Evolutionary conservation across 2,329 filamentous ascomycete species (phyloP).

Genomic region (Endoconidiophora polonica): DNA sequence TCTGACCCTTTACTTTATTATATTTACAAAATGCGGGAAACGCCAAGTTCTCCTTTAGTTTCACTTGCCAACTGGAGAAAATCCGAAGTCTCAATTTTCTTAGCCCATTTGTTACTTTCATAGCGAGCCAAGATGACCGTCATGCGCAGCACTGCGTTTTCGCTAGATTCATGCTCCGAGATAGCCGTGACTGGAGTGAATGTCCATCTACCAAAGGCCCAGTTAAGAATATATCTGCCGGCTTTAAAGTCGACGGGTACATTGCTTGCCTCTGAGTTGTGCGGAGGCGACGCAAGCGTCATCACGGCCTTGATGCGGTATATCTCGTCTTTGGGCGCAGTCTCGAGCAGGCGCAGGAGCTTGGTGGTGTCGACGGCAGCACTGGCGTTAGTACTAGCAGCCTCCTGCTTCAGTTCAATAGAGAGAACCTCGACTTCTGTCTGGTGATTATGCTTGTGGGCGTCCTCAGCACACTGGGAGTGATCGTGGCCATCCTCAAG

Average conservation of each 20-base stretch:
- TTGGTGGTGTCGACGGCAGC: slow-evolving; percentile 38
- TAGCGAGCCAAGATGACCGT: slow-evolving; percentile 59
- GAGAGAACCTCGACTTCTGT: slow-evolving; percentile 87
- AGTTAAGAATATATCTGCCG: slow-evolving; percentile 80
- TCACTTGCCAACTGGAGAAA: slow-evolving; percentile 33
- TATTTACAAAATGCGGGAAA: slow-evolving; percentile 32
- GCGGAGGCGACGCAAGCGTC: slow-evolving; percentile 29
- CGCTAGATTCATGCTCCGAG: slow-evolving; percentile 37
- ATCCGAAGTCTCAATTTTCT: slow-evolving; percentile 45
- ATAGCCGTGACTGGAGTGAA: slow-evolving; percentile 45
- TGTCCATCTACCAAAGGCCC: slow-evolving; percentile 93
- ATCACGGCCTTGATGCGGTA: slow-evolving; percentile 78
- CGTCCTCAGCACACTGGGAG: slow-evolving; percentile 26
- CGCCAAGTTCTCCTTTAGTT: slow-evolving; percentile 30
- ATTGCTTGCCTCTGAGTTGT: slow-evolving; percentile 34
- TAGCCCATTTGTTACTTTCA: slow-evolving; percentile 63
- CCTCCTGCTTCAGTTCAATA: slow-evolving; percentile 42
- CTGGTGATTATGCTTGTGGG: slow-evolving; percentile 43
- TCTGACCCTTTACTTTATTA: neutral
- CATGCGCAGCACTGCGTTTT: slow-evolving; percentile 45
- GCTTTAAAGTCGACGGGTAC: slow-evolving; percentile 18
- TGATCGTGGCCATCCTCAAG: slow-evolving; percentile 20
- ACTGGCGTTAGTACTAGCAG: slow-evolving; percentile 10
- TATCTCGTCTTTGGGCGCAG: slow-evolving; percentile 78
- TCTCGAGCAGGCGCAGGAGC: slow-evolving; percentile 48